Conservation (phyloP, 1,284 basidiomycete species). For the Microbotryomycetes sp. region DNA sequence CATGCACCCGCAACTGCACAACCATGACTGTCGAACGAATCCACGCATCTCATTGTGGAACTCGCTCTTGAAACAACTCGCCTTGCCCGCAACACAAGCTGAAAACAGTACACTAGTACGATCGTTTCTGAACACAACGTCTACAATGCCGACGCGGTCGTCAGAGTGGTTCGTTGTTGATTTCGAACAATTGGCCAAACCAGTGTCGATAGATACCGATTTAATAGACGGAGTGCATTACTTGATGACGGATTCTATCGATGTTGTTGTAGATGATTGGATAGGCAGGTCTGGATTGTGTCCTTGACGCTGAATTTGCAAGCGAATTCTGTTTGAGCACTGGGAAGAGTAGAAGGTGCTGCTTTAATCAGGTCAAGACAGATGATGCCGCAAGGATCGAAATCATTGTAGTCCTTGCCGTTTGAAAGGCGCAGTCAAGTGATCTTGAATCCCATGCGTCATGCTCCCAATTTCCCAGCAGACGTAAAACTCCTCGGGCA, state of each 20-base stretch:
- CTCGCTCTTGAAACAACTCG: not conserved
- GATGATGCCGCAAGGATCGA: too few species aligned
- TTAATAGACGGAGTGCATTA: not conserved
- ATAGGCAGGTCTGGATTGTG: not conserved
- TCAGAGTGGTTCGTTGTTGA: not conserved
- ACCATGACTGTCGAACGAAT: constrained; percentile 6
- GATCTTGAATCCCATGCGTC: too few species aligned
- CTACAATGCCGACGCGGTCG: not conserved
- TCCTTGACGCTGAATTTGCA: too few species aligned
- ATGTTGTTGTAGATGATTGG: not conserved
- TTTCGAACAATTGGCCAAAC: not conserved
- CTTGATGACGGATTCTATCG: not conserved
- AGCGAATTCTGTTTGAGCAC: too few species aligned
- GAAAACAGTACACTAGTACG: not conserved
- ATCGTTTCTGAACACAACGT: not conserved
- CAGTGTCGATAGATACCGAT: not conserved
- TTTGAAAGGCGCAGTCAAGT: too few species aligned
- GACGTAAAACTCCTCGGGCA: too few species aligned
- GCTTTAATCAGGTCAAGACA: too few species aligned
- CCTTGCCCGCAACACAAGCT: not conserved
- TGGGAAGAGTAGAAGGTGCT: too few species aligned
- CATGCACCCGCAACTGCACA: constrained; percentile 1
- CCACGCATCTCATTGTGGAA: not conserved
- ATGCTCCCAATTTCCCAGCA: too few species aligned
- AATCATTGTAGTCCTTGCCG: too few species aligned